A percentile compares a stretch with the other conserved stretches of the same genome.
phyloP scores from a whole-genome alignment of 306 rosid species.

The Arachis stenosperma region DNA sequence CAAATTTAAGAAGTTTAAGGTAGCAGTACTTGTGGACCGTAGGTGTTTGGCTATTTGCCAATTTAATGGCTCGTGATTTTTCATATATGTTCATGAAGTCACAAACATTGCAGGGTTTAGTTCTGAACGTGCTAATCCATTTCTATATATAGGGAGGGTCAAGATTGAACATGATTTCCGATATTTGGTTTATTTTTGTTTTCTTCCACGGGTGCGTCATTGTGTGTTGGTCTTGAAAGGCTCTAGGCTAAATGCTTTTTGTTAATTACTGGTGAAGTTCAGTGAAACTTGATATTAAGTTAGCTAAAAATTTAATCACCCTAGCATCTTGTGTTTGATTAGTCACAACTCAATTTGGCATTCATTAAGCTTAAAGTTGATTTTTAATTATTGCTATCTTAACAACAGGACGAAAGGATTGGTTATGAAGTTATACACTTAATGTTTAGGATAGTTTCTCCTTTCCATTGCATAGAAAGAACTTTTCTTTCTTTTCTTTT shows the following conservation, averaged over 20 bases:
- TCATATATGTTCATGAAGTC: neutral
- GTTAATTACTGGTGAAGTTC: constrained; percentile 8
- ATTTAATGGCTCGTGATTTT: neutral
- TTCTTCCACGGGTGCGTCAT: neutral
- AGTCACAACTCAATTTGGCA: constrained; percentile 1
- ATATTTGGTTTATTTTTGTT: constrained; percentile 20
- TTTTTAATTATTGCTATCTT: constrained; percentile 3
- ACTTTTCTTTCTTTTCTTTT: too few relatives aligned
- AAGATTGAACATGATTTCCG: constrained; percentile 4
- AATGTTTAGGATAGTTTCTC: too few relatives aligned
- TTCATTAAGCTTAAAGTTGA: constrained; percentile 26
- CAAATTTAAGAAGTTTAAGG: too few relatives aligned
- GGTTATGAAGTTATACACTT: neutral
- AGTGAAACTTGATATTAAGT: neutral
- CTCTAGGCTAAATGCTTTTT: neutral
- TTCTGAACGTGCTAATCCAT: neutral
- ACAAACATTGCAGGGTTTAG: neutral
- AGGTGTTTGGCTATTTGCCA: neutral
- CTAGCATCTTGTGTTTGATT: constrained; percentile 27
- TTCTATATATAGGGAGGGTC: constrained; percentile 10
- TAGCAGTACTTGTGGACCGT: too few relatives aligned
- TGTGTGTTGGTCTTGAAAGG: constrained; percentile 30
- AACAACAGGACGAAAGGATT: constrained; percentile 14
- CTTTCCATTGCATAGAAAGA: too few relatives aligned
- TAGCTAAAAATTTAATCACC: neutral